Percentiles rank a stretch among this genome's conserved stretches.
Conservation (phyloP, 2,329 filamentous ascomycete genomes). For the Pseudocercospora fuligena region DNA sequence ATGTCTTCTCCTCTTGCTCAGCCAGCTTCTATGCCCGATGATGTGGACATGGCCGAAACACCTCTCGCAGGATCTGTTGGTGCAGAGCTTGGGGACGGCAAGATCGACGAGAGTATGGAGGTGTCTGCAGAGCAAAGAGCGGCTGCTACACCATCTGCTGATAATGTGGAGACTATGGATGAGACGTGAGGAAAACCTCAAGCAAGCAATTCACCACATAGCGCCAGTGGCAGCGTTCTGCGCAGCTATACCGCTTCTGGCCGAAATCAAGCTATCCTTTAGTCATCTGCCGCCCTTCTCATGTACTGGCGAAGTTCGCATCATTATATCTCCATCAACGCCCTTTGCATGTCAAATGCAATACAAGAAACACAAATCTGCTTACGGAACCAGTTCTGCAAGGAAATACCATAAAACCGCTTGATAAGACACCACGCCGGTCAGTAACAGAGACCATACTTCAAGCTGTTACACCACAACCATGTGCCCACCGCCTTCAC, state of each 20-base stretch:
- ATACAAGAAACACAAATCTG: background rate
- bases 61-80: slow-evolving; percentile 11
- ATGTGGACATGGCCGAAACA: slow-evolving; percentile 38
- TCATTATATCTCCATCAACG: background rate
- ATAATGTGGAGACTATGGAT: slow-evolving; percentile 33
- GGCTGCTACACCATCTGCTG: slow-evolving; percentile 28
- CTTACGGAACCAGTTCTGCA: background rate
- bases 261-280: slow-evolving; percentile 3
- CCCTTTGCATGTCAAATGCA: background rate
- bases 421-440: too few species aligned
- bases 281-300: slow-evolving; percentile 23
- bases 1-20: slow-evolving; percentile 31
- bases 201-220: background rate
- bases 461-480: background rate
- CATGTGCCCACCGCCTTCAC: background rate
- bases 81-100: slow-evolving; percentile 22
- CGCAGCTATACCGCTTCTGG: background rate
- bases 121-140: slow-evolving; percentile 22
- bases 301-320: slow-evolving; percentile 8
- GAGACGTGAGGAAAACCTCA: slow-evolving; percentile 23
- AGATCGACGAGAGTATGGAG: slow-evolving; percentile 24
- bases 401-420: background rate
- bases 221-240: background rate
- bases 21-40: slow-evolving; percentile 29
- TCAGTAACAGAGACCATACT: background rate